A percentile compares a stretch with the other conserved stretches of the same genome.
Conservation (phyloP, 2,329 filamentous ascomycete species). For the Pleurostoma richardsiae region DNA sequence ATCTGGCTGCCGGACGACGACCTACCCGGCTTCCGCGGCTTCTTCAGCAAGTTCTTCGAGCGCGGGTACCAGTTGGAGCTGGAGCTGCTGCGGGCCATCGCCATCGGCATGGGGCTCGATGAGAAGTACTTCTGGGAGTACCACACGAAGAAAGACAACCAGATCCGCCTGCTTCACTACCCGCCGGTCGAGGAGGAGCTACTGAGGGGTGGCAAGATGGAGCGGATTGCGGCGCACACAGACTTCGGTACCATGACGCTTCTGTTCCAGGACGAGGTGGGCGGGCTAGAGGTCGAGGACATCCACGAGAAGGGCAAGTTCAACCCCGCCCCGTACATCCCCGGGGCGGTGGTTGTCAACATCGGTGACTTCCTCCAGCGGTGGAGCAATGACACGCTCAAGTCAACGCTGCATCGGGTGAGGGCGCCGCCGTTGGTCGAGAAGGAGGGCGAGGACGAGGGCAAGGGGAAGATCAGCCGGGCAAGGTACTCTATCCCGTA, state of each 20-base stretch:
- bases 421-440: conserved; percentile 17
- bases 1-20: conserved; percentile 28
- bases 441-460: conserved; percentile 12
- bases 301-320: conserved; percentile 25
- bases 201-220: conserved; percentile 14
- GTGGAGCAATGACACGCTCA: conserved; percentile 28
- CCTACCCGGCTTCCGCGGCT: conserved; percentile 27
- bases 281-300: conserved; percentile 41
- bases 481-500: conserved; percentile 56
- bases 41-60: conserved; percentile 21
- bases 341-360: conserved; percentile 32
- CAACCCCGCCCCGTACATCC: conserved; percentile 17
- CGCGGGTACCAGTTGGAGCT: conserved; percentile 18
- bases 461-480: conserved; percentile 29
- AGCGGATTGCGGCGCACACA: conserved; percentile 19
- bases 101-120: conserved; percentile 21
- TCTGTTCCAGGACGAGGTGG: conserved; percentile 38
- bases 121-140: conserved; percentile 20
- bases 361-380: conserved; percentile 32
- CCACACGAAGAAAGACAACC: conserved; percentile 51
- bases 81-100: conserved; percentile 19
- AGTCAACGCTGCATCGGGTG: conserved; percentile 27
- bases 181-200: conserved; percentile 20
- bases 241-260: conserved; percentile 37
- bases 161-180: conserved; percentile 55